phyloP scores from a whole-genome alignment of 2,329 filamentous ascomycete genomes.

The Apiospora rasikravindrae region DNA sequence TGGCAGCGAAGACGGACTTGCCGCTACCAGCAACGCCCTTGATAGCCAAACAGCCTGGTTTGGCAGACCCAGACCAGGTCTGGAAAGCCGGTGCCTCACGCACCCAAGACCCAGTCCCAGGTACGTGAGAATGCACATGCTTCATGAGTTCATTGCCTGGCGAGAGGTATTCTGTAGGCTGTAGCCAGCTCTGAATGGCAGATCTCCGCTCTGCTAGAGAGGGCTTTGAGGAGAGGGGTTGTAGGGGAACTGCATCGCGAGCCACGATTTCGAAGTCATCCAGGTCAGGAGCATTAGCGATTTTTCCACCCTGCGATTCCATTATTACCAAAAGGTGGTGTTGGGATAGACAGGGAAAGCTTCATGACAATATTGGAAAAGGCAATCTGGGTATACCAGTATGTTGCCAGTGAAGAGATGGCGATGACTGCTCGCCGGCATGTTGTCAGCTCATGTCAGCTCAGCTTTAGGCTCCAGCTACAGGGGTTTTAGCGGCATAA shows the following conservation, averaged over 20 bases:
- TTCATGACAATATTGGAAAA: neutral
- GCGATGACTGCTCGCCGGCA: neutral
- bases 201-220: neutral
- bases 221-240: neutral
- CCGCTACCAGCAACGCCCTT: constrained; percentile 29
- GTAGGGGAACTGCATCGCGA: neutral
- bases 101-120: neutral
- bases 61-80: neutral
- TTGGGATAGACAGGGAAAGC: neutral
- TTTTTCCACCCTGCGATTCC: neutral
- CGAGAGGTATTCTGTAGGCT: constrained; percentile 35
- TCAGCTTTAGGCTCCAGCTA: neutral
- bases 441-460: neutral
- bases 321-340: neutral
- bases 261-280: neutral
- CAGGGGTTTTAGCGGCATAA: neutral
- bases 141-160: constrained; percentile 35
- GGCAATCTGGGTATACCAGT: neutral
- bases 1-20: constrained; percentile 43
- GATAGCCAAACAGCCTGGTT: neutral
- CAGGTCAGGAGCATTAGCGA: no score
- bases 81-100: neutral
- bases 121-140: constrained; percentile 35
- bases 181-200: constrained; percentile 37
- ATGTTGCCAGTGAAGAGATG: neutral